Base-by-base conservation (phyloP, 163 green algal species). In the Scenedesmus sp. region DNA sequence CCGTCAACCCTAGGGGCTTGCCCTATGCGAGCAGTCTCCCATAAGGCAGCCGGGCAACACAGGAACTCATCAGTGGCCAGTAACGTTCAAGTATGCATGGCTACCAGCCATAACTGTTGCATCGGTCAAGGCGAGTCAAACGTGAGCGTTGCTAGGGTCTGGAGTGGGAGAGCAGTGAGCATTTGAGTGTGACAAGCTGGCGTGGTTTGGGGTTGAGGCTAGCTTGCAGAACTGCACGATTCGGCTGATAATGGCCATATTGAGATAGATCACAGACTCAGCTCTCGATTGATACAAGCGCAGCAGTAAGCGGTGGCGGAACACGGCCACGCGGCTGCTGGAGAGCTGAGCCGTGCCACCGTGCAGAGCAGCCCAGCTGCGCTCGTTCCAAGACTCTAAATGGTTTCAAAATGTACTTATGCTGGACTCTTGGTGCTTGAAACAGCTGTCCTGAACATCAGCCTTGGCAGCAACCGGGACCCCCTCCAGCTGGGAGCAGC, bases 41-140 rank as follows among this genome's bases (percentile, higher is more conserved):
- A 52, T 79, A 52, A 79, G 70, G 70, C 70, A 79, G 70, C 70
- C 70, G 70, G 70, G 70, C 70, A 79, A 79, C 70, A 79, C 70
- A 79, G 70, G 70, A 79, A 52, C 70, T 79, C 70, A 79, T 79
- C 70, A 79, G 23, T 52, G 70, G 70, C 23, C 70, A 15, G 70
- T 79, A 79, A 79, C 70, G 70, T 79, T 79, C 70, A 79, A 79
- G 10, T 79, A 79, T 13, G 70, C 70, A 79, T 79, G 23, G 70
- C 66, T 79, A 23, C 23, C 20, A 13, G 70, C 46, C 70, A 79
- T 2, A 79, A 52, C 70, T 52, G 70, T 6, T 79, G 70, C 70
- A 79, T 52, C 70, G 70, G 70, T 79, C 70, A 79, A 79, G 70
- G 70, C 70, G 70, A 79, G 70, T 79, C 70, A 79, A 79, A 79